Percentiles rank a stretch among this genome's conserved stretches.
phyloP scores from a whole-genome alignment of 352 stramenopile species.

The Globisporangium splendens region DNA sequence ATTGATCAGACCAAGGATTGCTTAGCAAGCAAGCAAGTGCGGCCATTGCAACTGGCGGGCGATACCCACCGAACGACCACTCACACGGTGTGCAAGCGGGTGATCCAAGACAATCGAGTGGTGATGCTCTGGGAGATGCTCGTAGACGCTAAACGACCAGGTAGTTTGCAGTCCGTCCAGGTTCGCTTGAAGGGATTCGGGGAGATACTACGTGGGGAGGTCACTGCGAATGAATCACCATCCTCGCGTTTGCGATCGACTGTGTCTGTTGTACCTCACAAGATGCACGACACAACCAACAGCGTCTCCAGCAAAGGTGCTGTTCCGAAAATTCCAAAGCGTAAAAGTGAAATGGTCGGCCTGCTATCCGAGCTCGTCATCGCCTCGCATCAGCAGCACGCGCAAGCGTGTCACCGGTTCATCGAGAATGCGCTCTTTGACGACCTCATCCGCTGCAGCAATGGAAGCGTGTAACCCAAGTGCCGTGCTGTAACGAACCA shows the following conservation, averaged over 20 bases:
- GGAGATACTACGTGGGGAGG: background rate
- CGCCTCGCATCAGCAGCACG: conserved; percentile 2
- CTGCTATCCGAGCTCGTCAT: conserved; percentile 3
- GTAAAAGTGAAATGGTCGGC: background rate
- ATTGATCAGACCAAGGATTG: conserved; percentile 4
- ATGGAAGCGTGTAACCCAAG: too few relatives aligned
- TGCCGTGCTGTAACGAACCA: too few relatives aligned
- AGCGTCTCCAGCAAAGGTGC: background rate
- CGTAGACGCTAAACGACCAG: background rate
- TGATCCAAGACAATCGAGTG: background rate
- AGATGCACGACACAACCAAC: background rate
- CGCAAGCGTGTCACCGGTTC: background rate
- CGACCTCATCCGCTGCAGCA: background rate
- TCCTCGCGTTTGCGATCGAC: conserved; percentile 1
- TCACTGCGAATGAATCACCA: too few relatives aligned
- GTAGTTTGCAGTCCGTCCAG: background rate
- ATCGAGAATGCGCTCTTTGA: conserved; percentile 15
- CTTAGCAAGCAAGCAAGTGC: conserved; percentile 1
- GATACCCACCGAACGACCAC: background rate
- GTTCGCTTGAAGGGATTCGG: background rate
- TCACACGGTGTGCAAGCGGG: conserved; percentile 6
- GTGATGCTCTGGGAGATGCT: conserved; percentile 6
- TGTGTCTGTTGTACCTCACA: background rate
- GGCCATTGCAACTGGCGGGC: background rate
- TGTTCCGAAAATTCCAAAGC: background rate